Percentiles rank a stretch among this genome's conserved stretches.
phyloP scores from a whole-genome alignment of 2,329 filamentous ascomycete genomes.

The Coniochaeta prunicola region DNA sequence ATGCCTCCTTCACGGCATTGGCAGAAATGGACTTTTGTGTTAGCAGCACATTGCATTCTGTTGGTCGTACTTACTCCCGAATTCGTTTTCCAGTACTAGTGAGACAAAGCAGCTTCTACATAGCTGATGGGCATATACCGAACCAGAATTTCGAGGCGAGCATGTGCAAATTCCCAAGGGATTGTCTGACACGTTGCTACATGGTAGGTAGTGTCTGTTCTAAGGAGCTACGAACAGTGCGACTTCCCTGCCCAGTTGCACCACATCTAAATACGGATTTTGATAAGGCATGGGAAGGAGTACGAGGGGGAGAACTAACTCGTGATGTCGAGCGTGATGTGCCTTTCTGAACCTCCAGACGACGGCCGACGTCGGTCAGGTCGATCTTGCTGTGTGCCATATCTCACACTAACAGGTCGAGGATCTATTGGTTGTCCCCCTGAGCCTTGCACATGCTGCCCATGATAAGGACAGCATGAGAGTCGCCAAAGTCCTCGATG shows the following conservation, averaged over 20 bases:
- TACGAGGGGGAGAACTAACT: too few relatives aligned
- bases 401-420: slow-evolving; percentile 68
- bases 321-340: slow-evolving; percentile 53
- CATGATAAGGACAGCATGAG: slow-evolving; percentile 69
- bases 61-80: too few relatives aligned
- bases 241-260: neutral
- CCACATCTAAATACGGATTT: neutral
- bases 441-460: slow-evolving; percentile 65
- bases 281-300: neutral
- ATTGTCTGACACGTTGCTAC: too few relatives aligned
- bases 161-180: too few relatives aligned
- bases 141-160: too few relatives aligned
- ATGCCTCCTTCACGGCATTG: too few relatives aligned
- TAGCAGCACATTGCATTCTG: too few relatives aligned
- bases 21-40: too few relatives aligned
- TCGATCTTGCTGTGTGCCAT: slow-evolving; percentile 58
- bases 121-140: too few relatives aligned
- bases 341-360: slow-evolving; percentile 58
- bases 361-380: slow-evolving; percentile 57
- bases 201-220: neutral
- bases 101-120: too few relatives aligned
- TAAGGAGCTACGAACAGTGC: neutral
- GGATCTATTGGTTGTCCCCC: slow-evolving; percentile 65
- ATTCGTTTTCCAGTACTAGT: too few relatives aligned
- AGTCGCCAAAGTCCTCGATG: slow-evolving; percentile 44